Conservation (phyloP, 805 yeast genomes). For the Starmerella riodocensis region DNA sequence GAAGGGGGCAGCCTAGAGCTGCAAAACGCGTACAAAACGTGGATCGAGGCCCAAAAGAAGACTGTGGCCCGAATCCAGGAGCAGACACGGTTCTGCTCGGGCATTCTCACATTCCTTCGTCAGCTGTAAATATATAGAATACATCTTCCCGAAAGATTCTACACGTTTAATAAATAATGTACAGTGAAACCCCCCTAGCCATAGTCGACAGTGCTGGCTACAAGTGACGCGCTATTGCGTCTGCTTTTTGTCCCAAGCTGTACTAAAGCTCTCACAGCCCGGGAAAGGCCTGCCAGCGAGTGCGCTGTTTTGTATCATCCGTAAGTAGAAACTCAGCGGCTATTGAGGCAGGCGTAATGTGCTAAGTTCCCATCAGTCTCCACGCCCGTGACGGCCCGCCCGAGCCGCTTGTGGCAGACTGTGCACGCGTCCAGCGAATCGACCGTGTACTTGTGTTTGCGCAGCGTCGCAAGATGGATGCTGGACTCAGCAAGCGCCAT, state of each 20-base stretch:
- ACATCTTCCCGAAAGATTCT: too few relatives aligned
- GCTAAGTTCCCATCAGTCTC: conserved; percentile 4
- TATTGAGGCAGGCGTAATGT: conserved; percentile 16
- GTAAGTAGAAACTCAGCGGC: neutral
- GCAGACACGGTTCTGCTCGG: conserved; percentile 64
- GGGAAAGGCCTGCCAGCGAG: too few relatives aligned
- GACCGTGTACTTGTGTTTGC: conserved; percentile 5
- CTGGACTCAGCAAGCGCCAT: conserved; percentile 15
- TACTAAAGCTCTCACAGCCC: too few relatives aligned
- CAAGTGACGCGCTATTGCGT: too few relatives aligned
- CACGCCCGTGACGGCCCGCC: conserved; percentile 16
- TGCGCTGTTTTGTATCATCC: too few relatives aligned
- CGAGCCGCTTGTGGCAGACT: conserved; percentile 18
- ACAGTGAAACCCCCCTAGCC: too few relatives aligned
- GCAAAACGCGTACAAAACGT: conserved; percentile 35
- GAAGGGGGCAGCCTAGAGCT: conserved; percentile 26
- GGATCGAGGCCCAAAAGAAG: conserved; percentile 34
- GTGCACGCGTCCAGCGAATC: conserved; percentile 10
- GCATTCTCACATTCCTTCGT: conserved; percentile 36
- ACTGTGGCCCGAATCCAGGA: conserved; percentile 46
- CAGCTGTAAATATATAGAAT: conserved; percentile 3
- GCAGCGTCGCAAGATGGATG: conserved; percentile 3
- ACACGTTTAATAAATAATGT: too few relatives aligned
- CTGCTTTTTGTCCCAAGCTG: too few relatives aligned
- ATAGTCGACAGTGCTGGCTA: too few relatives aligned